A percentile compares a stretch with the other conserved stretches of the same genome.
These are phyloP conservation scores for Euphorbia celastroides DNA, from an alignment of 441 rosid genomes.

Conservation along the genomic window DNA sequence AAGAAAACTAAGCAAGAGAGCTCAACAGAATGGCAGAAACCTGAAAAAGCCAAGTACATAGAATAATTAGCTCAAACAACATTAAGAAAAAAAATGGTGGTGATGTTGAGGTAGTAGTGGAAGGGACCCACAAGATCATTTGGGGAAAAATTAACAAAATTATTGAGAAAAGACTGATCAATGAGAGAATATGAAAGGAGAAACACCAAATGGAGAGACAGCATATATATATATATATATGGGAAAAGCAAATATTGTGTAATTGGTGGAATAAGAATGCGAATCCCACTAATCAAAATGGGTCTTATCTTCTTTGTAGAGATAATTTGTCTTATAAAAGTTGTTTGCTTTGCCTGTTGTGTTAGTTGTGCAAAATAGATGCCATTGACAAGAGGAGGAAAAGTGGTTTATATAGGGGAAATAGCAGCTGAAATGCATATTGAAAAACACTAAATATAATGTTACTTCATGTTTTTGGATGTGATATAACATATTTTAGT, in stretches of 20 bases:
- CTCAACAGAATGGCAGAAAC: too few relatives aligned
- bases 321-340: too few relatives aligned
- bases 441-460: too few relatives aligned
- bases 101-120: conserved; percentile 29
- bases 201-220: neutral
- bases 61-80: conserved; percentile 9
- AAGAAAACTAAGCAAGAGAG: too few relatives aligned
- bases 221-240: neutral
- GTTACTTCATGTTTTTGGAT: too few relatives aligned
- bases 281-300: conserved; percentile 42
- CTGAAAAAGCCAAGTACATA: conserved; percentile 13
- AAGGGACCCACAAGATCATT: conserved; percentile 51
- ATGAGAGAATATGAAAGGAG: conserved; percentile 10
- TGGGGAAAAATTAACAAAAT: conserved; percentile 1
- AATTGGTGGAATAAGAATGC: conserved; percentile 43
- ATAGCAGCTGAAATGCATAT: too few relatives aligned
- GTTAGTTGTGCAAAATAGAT: too few relatives aligned
- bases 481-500: too few relatives aligned
- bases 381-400: too few relatives aligned
- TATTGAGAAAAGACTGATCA: conserved; percentile 16
- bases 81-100: conserved; percentile 11
- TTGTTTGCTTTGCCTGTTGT: too few relatives aligned
- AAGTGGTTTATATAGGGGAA: too few relatives aligned
- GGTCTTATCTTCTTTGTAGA: neutral
- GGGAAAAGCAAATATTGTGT: neutral